Evolutionary conservation across 139 green algal species (phyloP).

Genomic region (Edaphochlamys debaryana): DNA sequence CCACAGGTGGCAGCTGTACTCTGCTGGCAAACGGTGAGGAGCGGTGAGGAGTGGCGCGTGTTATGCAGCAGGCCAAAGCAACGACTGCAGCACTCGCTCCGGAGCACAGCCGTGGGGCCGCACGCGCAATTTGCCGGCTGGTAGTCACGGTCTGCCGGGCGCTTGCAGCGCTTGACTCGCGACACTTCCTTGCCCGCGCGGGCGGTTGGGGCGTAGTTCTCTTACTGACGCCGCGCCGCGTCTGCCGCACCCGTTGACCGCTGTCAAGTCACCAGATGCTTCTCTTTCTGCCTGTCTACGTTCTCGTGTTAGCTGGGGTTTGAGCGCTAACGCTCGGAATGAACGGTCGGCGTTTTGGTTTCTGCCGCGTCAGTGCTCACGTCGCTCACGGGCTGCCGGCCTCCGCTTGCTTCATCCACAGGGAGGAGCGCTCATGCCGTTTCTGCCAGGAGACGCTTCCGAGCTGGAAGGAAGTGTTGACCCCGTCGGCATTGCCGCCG

Average conservation of each 20-base stretch:
- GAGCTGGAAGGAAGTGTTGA: slow-evolving; percentile 26
- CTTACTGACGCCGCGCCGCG: no score
- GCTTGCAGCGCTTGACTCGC: neutral
- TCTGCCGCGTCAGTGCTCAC: neutral
- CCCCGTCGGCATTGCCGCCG: neutral
- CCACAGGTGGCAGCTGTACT: slow-evolving; percentile 59
- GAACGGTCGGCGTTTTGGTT: neutral
- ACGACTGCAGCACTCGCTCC: neutral
- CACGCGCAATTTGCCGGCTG: neutral
- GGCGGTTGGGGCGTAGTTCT: neutral
- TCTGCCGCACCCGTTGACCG: neutral
- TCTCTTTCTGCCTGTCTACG: neutral
- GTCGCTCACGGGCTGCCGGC: no score
- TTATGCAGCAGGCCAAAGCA: neutral
- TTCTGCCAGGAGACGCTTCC: slow-evolving; percentile 21
- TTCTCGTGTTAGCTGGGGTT: neutral
- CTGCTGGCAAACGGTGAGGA: slow-evolving; percentile 43
- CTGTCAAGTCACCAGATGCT: no score
- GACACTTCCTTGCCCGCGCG: neutral
- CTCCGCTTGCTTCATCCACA: neutral
- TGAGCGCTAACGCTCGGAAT: no score
- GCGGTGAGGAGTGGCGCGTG: neutral
- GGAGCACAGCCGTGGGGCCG: neutral
- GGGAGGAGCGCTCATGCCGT: slow-evolving; percentile 34
- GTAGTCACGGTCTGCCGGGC: neutral